Conservation (phyloP, 2,329 filamentous ascomycete species). For the Annulohypoxylon truncatum region DNA sequence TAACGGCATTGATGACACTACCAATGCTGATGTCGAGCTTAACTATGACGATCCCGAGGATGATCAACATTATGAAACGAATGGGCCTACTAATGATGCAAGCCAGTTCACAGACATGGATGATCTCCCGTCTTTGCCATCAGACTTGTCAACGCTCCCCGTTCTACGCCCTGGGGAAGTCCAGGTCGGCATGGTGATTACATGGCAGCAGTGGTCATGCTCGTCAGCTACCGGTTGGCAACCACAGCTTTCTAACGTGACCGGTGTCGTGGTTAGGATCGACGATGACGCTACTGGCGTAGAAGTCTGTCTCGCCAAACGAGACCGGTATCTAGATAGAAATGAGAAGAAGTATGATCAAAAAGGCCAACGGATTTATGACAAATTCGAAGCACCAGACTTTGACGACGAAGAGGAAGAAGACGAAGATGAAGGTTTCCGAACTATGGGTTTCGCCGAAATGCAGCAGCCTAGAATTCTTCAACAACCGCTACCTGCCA, state of each 20-base stretch:
- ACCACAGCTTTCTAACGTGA: slow-evolving; percentile 71
- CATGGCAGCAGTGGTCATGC: slow-evolving; percentile 73
- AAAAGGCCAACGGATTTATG: slow-evolving; percentile 77
- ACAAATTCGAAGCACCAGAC: slow-evolving; percentile 79
- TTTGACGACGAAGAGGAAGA: slow-evolving; percentile 67
- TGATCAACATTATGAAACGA: slow-evolving; percentile 46
- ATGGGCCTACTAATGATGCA: slow-evolving; percentile 44
- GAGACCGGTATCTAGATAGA: slow-evolving; percentile 70
- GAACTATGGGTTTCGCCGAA: slow-evolving; percentile 69
- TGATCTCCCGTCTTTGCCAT: slow-evolving; percentile 73
- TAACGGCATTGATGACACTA: slow-evolving; percentile 47
- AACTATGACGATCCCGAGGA: slow-evolving; percentile 57
- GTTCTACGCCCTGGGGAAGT: slow-evolving; percentile 61
- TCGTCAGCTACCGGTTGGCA: slow-evolving; percentile 73
- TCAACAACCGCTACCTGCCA: slow-evolving; percentile 52
- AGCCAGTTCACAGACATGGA: slow-evolving; percentile 63
- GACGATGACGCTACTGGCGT: slow-evolving; percentile 64
- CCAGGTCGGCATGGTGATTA: slow-evolving; percentile 71
- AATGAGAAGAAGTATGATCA: slow-evolving; percentile 72
- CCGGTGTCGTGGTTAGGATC: slow-evolving; percentile 72
- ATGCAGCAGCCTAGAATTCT: slow-evolving; percentile 77
- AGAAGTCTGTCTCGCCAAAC: slow-evolving; percentile 73
- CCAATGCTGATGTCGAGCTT: slow-evolving; percentile 51
- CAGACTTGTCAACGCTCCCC: slow-evolving; percentile 66
- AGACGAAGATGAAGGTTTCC: slow-evolving; percentile 68